A percentile compares a stretch with the other conserved stretches of the same genome.
These are phyloP conservation scores for Rhynchospora breviuscula DNA, from an alignment of 176 grass and related monocot species.

Conservation along the genomic window DNA sequence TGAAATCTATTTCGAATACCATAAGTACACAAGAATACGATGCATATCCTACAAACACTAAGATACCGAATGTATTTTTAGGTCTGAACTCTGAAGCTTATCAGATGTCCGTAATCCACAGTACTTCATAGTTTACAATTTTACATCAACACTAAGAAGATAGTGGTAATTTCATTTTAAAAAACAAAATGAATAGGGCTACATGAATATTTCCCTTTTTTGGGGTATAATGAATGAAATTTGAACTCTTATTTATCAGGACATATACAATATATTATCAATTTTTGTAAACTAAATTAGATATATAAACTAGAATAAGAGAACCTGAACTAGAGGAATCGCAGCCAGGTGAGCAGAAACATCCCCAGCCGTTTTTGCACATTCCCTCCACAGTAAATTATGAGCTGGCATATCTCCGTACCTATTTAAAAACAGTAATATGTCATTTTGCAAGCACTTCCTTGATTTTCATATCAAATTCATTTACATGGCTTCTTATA, in stretches of 20 bases:
- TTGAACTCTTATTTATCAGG: background rate
- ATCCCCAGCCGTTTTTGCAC: slow-evolving; percentile 67
- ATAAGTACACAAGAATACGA: background rate
- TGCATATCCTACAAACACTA: background rate
- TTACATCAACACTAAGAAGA: background rate
- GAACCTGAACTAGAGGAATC: slow-evolving; percentile 88
- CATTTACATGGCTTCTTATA: background rate
- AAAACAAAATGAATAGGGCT: background rate
- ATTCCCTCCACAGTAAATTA: slow-evolving; percentile 87
- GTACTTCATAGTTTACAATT: background rate
- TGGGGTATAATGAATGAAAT: background rate
- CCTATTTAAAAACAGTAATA: slow-evolving; percentile 27
- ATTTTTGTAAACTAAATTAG: background rate
- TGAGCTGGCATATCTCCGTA: slow-evolving; percentile 95
- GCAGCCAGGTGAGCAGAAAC: slow-evolving; percentile 85
- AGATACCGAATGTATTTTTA: background rate
- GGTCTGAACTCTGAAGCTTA: background rate
- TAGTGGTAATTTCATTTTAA: background rate
- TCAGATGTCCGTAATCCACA: background rate
- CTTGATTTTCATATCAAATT: background rate
- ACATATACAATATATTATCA: background rate
- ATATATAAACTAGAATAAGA: background rate
- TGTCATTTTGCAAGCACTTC: background rate
- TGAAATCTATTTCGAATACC: background rate
- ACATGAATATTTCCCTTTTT: background rate